Evolutionary conservation across 768 basidiomycete genomes (phyloP), one percentile per base, ranked within the genome.

Genomic region (Lactifluus volemus): DNA sequence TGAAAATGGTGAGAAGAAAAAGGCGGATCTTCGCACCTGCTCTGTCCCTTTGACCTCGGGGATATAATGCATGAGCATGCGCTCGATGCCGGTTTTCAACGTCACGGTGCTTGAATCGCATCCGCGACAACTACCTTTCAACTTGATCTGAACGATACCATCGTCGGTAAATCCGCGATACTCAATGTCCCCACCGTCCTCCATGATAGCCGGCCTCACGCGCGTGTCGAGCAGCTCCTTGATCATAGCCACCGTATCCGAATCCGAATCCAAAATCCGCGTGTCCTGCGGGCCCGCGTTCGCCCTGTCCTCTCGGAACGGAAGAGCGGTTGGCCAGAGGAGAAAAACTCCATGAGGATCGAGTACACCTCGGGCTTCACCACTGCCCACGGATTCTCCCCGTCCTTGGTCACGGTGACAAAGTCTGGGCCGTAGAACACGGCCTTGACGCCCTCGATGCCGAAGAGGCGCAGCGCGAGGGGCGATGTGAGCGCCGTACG

Each of bases 11-110:
- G 9, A 45, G 29, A 8, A 58, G 53, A 45, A 2, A 41, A 15
- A 29, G 29, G 32, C 49, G 25, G 45, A 34, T 21, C n/a, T 29
- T 69, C 79, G 66, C 65, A 86, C 91, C 82, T 95, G 90, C 68
- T 93, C 88, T 8, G 95, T 89, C 29, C 85, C 88, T 72, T 92
- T 89, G 42, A 96, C 93, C 74, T 96, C 91, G 2, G 96, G 96
- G 56, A 99, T 92, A 70, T 98, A 98, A 74, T 98, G 96, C 92
- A 92, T 94, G 68, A 99, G 76, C 97, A 99, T 98, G 64, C 97
- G 80, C 75, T 99, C 97, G 55, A 99, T 98, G 9, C 97, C 97
- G 63, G 83, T 85, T 80, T 98, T 99, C 59, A 99, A 76, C 15
- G 97, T 99, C 38, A 98, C 95, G 6, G 91, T 85, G 71, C 92